Conservation (phyloP, 2,329 filamentous ascomycete species). For the Venturiaceae sp. region DNA sequence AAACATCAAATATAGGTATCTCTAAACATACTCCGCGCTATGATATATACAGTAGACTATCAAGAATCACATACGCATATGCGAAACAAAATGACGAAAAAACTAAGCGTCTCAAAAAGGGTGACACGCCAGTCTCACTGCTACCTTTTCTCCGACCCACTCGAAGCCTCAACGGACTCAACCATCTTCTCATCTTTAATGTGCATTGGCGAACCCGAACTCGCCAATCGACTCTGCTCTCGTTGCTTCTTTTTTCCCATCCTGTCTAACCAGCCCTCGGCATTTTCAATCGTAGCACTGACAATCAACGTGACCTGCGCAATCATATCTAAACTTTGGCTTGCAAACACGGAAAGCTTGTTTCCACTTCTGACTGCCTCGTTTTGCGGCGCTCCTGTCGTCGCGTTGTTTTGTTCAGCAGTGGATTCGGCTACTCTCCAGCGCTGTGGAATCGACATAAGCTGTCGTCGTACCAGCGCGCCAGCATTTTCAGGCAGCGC, state of each 20-base stretch:
- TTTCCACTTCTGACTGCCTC: constrained; percentile 53
- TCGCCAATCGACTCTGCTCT: no score
- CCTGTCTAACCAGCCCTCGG: constrained; percentile 82
- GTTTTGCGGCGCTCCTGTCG: constrained; percentile 19
- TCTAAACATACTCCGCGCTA: neutral
- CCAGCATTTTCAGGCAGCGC: constrained; percentile 83
- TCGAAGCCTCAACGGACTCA: neutral
- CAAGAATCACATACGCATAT: neutral
- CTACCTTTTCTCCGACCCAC: neutral
- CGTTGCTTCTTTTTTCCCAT: constrained; percentile 38
- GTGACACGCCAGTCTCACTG: no score
- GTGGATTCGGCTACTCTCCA: constrained; percentile 61
- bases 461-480: constrained; percentile 70
- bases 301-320: constrained; percentile 79
- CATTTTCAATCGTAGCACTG: constrained; percentile 80
- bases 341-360: constrained; percentile 73
- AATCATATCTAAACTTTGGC: constrained; percentile 91
- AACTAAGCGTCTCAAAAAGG: no score
- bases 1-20: neutral
- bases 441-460: constrained; percentile 74
- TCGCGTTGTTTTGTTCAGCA: constrained; percentile 17
- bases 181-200: neutral
- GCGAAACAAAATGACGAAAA: neutral
- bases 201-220: no score
- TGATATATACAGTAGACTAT: neutral